A percentile compares a stretch with the other conserved stretches of the same genome.
Conservation (phyloP, 306 rosid species). For the Quercus glauca region DNA sequence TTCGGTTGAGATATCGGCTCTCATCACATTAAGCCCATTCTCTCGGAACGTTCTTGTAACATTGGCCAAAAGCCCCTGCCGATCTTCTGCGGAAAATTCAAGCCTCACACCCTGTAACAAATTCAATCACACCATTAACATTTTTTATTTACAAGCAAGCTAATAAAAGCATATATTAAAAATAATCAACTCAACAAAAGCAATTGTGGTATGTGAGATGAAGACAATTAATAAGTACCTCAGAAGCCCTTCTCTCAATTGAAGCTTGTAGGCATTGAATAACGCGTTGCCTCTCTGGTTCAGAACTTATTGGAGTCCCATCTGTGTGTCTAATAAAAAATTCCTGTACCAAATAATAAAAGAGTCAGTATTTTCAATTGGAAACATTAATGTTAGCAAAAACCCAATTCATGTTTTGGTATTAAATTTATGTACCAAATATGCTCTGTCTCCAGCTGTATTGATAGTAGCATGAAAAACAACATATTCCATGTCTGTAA, state of each 20-base stretch:
- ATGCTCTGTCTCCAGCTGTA: conserved; percentile 51
- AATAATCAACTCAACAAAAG: not conserved
- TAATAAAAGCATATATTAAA: not conserved
- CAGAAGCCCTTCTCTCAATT: conserved; percentile 78
- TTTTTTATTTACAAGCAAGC: not conserved
- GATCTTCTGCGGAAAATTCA: conserved; percentile 62
- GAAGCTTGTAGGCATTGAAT: conserved; percentile 87
- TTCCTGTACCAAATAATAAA: conserved; percentile 43
- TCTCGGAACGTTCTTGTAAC: conserved; percentile 91
- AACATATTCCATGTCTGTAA: conserved; percentile 91
- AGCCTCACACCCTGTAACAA: conserved; percentile 69
- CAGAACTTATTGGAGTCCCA: conserved; percentile 94
- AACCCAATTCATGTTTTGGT: not conserved
- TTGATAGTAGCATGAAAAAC: conserved; percentile 87
- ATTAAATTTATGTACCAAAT: conserved; percentile 47
- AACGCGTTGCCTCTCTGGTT: conserved; percentile 80
- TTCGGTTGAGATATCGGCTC: conserved; percentile 80
- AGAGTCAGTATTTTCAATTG: not conserved
- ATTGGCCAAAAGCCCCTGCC: conserved; percentile 68
- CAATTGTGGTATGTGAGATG: too few species aligned
- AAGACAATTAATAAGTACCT: conserved; percentile 35
- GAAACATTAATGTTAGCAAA: not conserved
- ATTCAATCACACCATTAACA: not conserved
- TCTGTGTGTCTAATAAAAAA: conserved; percentile 84
- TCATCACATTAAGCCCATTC: conserved; percentile 75